Evolutionary conservation across 371 early-diverging fungal genomes (phyloP), one percentile per base, ranked within the genome.

Genomic region (Apophysomyces variabilis): DNA sequence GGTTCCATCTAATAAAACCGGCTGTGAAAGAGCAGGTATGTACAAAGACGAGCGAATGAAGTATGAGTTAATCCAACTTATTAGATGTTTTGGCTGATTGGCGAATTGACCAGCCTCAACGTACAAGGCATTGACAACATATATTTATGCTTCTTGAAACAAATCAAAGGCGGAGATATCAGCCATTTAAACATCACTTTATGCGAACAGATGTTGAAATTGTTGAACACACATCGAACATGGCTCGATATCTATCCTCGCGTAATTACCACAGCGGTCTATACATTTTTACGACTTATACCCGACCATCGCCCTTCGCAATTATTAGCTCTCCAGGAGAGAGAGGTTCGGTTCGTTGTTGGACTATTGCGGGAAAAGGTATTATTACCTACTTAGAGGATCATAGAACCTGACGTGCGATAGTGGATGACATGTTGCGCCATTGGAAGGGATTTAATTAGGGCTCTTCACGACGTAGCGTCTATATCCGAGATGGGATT

Each of bases 371-470:
- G 89, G 45, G 86, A 87, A 57, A 86, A 85, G 72, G 83, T 81
- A 73, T 47, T 46, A 14, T 13, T 41, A 14, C 3, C 12, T 5
- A 59, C 37, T 7, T 41, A 38, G 4, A 38, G 16, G 26, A n/a
- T 8, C 11, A 11, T 45, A 13, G 9, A 36, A 16, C 18, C 39
- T 64, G 21, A 61, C 64, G 18, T 50, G 32, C 12, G 56, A n/a
- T 57, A 80, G 77, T 89, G 88, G 74, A 54, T 77, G 32, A 84
- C 83, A 38, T 92, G 92, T 66, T 79, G 82, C 4, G 70, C 78
- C 21, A 80, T 93, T 1, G 93, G 93, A 0, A 79, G 93, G 38
- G 93, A 93, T 67, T 66, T 92, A 1, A 73, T 92, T 38, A 81
- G 92, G 35, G 79, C 87, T n/a, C 72, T 93, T 44, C 89, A 89